Evolutionary conservation across 768 basidiomycete genomes (phyloP).

Genomic region (Termitomyces sp.): DNA sequence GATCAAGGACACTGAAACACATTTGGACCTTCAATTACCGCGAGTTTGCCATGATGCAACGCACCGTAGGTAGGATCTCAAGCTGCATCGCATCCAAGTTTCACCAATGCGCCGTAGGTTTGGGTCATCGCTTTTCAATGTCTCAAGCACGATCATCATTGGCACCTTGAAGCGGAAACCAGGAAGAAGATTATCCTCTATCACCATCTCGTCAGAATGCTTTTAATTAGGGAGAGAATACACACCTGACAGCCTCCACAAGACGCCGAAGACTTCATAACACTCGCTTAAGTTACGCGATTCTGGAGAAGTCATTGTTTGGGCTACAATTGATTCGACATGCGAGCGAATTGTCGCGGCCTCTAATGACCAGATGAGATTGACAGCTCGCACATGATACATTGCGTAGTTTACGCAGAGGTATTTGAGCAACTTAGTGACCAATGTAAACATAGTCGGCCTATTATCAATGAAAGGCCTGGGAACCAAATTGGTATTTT

Average conservation of each 20-base stretch:
- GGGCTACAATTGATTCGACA: slow-evolving; percentile 76
- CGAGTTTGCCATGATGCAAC: not conserved
- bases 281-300: slow-evolving; percentile 43
- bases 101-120: slow-evolving; percentile 74
- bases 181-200: slow-evolving; percentile 78
- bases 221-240: not conserved
- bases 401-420: slow-evolving; percentile 57
- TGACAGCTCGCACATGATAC: slow-evolving; percentile 80
- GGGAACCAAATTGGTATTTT: slow-evolving; percentile 43
- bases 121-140: slow-evolving; percentile 72
- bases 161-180: slow-evolving; percentile 82
- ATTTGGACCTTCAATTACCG: not conserved
- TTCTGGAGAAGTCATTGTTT: slow-evolving; percentile 56
- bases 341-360: slow-evolving; percentile 45
- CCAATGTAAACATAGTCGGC: slow-evolving; percentile 50
- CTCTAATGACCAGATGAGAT: slow-evolving; percentile 78
- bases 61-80: slow-evolving; percentile 88
- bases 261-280: slow-evolving; percentile 84
- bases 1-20: slow-evolving; percentile 73
- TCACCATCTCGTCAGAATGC: not conserved
- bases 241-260: slow-evolving; percentile 87
- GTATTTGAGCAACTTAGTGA: slow-evolving; percentile 67
- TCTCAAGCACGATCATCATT: slow-evolving; percentile 83
- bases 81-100: slow-evolving; percentile 94
- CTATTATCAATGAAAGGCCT: slow-evolving; percentile 50